Percentiles rank a stretch among this genome's conserved stretches.
Conservation (phyloP, 2,329 filamentous ascomycete species). For the Berkeleyomyces basicola region DNA sequence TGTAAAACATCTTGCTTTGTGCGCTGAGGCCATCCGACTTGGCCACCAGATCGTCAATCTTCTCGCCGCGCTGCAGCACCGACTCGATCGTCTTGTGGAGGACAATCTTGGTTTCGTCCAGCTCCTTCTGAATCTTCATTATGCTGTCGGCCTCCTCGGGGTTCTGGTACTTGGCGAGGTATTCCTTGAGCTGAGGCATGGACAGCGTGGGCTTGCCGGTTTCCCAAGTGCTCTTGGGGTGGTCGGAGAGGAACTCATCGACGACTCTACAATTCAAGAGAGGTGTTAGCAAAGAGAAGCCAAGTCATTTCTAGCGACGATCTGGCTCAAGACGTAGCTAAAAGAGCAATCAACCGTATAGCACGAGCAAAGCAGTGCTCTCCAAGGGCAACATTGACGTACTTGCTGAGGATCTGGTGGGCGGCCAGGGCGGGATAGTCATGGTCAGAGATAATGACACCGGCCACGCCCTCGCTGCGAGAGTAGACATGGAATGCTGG, state of each 20-base stretch:
- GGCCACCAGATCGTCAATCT: slow-evolving; percentile 82
- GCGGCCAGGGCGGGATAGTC: slow-evolving; percentile 65
- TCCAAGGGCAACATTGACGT: background rate
- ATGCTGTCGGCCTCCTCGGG: slow-evolving; percentile 81
- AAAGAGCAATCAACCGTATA: too few relatives aligned
- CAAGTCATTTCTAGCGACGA: background rate
- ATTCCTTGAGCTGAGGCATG: slow-evolving; percentile 65
- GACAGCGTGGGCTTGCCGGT: slow-evolving; percentile 35
- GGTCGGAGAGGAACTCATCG: slow-evolving; percentile 68
- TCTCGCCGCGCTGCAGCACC: slow-evolving; percentile 77
- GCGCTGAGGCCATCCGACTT: slow-evolving; percentile 84
- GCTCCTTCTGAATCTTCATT: slow-evolving; percentile 86
- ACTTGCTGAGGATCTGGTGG: slow-evolving; percentile 70
- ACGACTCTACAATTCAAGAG: slow-evolving; percentile 30
- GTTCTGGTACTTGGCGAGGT: slow-evolving; percentile 61
- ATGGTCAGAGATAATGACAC: slow-evolving; percentile 61
- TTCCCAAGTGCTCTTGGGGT: slow-evolving; percentile 54
- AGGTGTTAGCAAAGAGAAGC: background rate
- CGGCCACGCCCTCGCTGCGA: slow-evolving; percentile 56
- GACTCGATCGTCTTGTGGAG: slow-evolving; percentile 93
- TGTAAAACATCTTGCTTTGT: slow-evolving; percentile 97
- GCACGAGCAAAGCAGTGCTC: too few relatives aligned
- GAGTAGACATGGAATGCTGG: slow-evolving; percentile 64
- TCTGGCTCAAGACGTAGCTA: too few relatives aligned
- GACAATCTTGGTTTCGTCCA: slow-evolving; percentile 95